A percentile compares a stretch with the other conserved stretches of the same genome.
Conservation (phyloP, 1,139 yeast genomes). For the Scheffersomyces lignicola region DNA sequence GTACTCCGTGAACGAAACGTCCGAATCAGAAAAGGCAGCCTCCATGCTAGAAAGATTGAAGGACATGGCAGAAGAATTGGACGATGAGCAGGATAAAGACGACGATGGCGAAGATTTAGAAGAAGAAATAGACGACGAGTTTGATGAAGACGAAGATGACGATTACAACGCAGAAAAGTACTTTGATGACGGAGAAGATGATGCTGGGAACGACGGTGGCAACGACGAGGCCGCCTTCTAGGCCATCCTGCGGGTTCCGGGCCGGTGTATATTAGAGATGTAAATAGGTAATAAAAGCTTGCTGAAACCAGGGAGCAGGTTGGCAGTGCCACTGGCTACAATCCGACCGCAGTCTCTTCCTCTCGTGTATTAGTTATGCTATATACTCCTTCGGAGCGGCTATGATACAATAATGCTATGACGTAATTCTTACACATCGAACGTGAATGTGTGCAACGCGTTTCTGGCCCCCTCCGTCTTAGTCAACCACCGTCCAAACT, state of each 20-base stretch:
- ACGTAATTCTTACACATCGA: slow-evolving; percentile 25
- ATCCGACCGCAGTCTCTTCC: no score
- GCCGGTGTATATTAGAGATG: slow-evolving; percentile 4
- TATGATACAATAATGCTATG: background rate
- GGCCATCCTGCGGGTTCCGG: no score
- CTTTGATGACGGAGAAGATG: slow-evolving; percentile 76
- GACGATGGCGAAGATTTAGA: slow-evolving; percentile 42
- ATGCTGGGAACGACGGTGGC: slow-evolving; percentile 71
- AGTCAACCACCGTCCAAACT: slow-evolving; percentile 78
- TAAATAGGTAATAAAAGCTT: no score
- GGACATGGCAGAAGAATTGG: slow-evolving; percentile 59
- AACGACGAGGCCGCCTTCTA: slow-evolving; percentile 85
- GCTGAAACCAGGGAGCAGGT: no score
- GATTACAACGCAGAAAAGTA: slow-evolving; percentile 56
- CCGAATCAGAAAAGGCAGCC: slow-evolving; percentile 35
- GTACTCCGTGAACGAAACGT: slow-evolving; percentile 24
- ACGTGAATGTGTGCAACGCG: slow-evolving; percentile 39
- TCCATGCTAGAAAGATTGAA: slow-evolving; percentile 59
- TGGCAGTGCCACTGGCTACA: no score
- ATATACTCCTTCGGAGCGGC: background rate
- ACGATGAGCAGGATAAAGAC: slow-evolving; percentile 34
- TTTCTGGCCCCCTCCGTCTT: slow-evolving; percentile 44
- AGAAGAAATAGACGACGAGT: slow-evolving; percentile 55
- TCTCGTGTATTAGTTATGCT: background rate
- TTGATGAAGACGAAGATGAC: slow-evolving; percentile 67